Percentiles rank a stretch among this genome's conserved stretches.
phyloP scores from a whole-genome alignment of 768 basidiomycete genomes.

The Leccinum aurantiacum region DNA sequence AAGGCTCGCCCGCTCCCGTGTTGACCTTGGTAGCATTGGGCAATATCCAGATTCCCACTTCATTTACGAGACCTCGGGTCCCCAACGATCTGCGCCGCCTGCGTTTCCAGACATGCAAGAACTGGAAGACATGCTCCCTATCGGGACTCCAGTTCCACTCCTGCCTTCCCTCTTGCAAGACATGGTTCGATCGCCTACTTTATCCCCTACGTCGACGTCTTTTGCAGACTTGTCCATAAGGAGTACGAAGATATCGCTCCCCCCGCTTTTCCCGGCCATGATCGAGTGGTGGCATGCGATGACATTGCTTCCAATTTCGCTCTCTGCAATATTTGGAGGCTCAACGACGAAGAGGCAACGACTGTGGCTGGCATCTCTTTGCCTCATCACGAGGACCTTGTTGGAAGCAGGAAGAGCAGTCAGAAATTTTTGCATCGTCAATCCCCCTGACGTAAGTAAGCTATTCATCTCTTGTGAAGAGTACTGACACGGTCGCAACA shows the following conservation, averaged over 20 bases:
- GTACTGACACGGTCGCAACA: neutral
- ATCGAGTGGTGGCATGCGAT: conserved; percentile 25
- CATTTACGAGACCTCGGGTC: conserved; percentile 69
- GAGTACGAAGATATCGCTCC: conserved; percentile 45
- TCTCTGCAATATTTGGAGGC: conserved; percentile 62
- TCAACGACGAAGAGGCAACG: conserved; percentile 71
- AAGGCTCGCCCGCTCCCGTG: conserved; percentile 49
- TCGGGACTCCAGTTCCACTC: conserved; percentile 45
- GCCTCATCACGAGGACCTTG: conserved; percentile 40
- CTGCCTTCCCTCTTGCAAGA: conserved; percentile 80
- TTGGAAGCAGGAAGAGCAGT: conserved; percentile 41
- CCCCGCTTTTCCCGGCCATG: conserved; percentile 28
- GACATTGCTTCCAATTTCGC: conserved; percentile 33
- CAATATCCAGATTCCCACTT: conserved; percentile 48
- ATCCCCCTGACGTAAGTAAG: conserved; percentile 26
- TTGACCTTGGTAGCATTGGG: conserved; percentile 39
- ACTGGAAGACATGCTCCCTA: conserved; percentile 21
- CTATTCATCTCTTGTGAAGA: neutral
- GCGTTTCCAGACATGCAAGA: conserved; percentile 32
- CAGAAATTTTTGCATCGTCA: conserved; percentile 36
- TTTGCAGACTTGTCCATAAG: conserved; percentile 64
- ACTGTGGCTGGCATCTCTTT: conserved; percentile 51
- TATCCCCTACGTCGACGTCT: conserved; percentile 63
- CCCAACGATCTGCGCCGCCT: conserved; percentile 41
- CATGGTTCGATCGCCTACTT: conserved; percentile 65